Percentiles rank a stretch among this genome's conserved stretches.
Evolutionary conservation across 83 land plant species (phyloP).

Genomic region (Isoetes engelmannii): DNA sequence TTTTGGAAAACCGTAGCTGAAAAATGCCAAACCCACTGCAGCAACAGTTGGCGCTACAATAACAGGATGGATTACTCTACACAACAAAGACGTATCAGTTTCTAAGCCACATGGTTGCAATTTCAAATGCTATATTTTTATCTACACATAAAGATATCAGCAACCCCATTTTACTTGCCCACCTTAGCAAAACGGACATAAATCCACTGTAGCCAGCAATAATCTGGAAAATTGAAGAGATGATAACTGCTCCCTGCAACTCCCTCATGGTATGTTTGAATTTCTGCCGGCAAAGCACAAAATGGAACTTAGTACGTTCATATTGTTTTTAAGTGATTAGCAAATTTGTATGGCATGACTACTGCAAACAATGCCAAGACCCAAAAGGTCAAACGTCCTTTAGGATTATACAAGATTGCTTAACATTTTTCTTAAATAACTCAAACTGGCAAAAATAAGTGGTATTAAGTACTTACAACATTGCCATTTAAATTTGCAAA

Average conservation of each 20-base stretch:
- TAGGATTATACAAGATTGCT: too few relatives aligned
- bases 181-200: slow-evolving; percentile 82
- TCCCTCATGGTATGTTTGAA: slow-evolving; percentile 92
- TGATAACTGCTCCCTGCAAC: slow-evolving; percentile 84
- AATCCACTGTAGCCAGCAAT: slow-evolving; percentile 81
- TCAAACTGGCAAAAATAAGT: too few relatives aligned
- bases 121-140: neutral
- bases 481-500: slow-evolving; percentile 51
- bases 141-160: neutral
- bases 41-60: slow-evolving; percentile 94
- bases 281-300: too few relatives aligned
- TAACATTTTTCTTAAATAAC: too few relatives aligned
- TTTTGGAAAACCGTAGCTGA: slow-evolving; percentile 80
- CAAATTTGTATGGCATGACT: too few relatives aligned
- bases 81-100: slow-evolving; percentile 13
- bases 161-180: slow-evolving; percentile 6
- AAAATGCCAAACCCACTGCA: slow-evolving; percentile 93
- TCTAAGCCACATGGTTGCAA: neutral
- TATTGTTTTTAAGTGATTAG: too few relatives aligned
- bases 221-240: slow-evolving; percentile 75
- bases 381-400: too few relatives aligned
- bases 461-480: too few relatives aligned
- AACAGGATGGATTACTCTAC: slow-evolving; percentile 91
- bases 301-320: too few relatives aligned
- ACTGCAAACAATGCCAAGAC: too few relatives aligned